Conservation (phyloP, 495 filamentous ascomycete genomes). For the Penicillium coffeae region DNA sequence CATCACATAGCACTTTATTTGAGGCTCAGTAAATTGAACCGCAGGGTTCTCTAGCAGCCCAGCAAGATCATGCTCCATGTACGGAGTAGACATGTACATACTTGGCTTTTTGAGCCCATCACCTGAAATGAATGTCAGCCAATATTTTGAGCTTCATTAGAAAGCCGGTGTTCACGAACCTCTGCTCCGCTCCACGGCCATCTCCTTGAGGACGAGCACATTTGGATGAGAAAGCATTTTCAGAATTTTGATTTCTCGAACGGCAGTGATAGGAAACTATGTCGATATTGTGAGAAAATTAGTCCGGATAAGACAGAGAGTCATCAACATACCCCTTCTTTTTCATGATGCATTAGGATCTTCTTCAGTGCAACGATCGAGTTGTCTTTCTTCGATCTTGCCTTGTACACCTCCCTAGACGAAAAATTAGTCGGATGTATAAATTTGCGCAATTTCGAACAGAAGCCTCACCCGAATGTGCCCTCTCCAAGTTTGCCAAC, state of each 20-base stretch:
- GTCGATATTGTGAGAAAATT: constrained; percentile 3
- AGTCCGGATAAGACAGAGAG: background rate
- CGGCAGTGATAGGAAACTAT: constrained; percentile 91
- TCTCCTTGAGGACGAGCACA: constrained; percentile 83
- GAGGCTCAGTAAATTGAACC: constrained; percentile 77
- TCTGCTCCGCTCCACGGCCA: constrained; percentile 84
- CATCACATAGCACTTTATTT: constrained; percentile 97
- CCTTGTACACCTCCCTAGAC: constrained; percentile 83
- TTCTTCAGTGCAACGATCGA: constrained; percentile 88
- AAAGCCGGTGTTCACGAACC: constrained; percentile 36
- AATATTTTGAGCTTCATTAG: background rate
- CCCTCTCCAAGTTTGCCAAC: constrained; percentile 92
- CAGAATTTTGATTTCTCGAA: constrained; percentile 95
- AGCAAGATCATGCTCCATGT: constrained; percentile 98
- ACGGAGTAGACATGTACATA: constrained; percentile 98
- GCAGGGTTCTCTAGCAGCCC: constrained; percentile 92
- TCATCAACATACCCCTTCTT: constrained; percentile 68
- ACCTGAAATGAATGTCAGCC: constrained; percentile 29
- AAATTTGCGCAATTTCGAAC: no score
- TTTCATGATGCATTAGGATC: constrained; percentile 93
- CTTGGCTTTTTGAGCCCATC: constrained; percentile 80
- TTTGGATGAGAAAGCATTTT: constrained; percentile 92
- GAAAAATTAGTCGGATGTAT: constrained; percentile 17
- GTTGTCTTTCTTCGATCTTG: constrained; percentile 68
- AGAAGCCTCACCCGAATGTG: constrained; percentile 77